Evolutionary conservation across 2,329 filamentous ascomycete species (phyloP), one percentile per base, ranked within the genome.

Genomic region (Graphiopsis chlorocephala): DNA sequence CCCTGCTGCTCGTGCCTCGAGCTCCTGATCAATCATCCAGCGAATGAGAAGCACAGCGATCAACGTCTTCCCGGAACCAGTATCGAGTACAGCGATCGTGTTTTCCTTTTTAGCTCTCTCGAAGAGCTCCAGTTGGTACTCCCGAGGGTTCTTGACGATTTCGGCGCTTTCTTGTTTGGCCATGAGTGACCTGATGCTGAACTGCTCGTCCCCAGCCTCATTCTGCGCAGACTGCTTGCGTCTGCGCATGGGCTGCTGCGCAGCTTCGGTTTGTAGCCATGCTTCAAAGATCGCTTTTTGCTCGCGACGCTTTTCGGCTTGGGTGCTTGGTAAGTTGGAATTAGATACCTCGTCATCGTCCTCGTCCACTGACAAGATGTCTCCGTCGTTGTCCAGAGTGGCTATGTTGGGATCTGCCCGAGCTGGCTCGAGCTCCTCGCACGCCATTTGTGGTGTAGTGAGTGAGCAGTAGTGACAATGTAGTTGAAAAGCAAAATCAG

Each of bases 61-160:
- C n/a, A 97, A 82, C 0, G 95, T 99, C 78, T 99, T 99, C 2
- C 95, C 95, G 3, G 92, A 93, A 14, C 95, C 92, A n/a, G 94
- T 97, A 72, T 96, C 93, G 1, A 98, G 84, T 0, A 99, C 95
- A 0, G 95, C 93, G 70, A 99, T 96, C 8, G 89, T 90, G 73
- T 99, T 99, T 70, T 89, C 85, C 60, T 85, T 74, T 73, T 95
- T 97, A 4, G 95, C 94, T 68, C 86, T 86, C 75, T 97, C 92
- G 72, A 95, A 98, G 0, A 99, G 84, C 74, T 98, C 94, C 14
- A 91, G 81, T 75, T 99, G 95, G 73, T 98, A 99, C 72, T 97
- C 92, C 57, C 94, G 85, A 0, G 93, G 92, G 61, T 88, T 90
- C 12, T 87, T 85, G 65, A 95, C 93, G 61, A 92, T 91, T 38